Evolutionary conservation across 2,329 filamentous ascomycete genomes (phyloP).

Genomic region (Exophiala viscosa): DNA sequence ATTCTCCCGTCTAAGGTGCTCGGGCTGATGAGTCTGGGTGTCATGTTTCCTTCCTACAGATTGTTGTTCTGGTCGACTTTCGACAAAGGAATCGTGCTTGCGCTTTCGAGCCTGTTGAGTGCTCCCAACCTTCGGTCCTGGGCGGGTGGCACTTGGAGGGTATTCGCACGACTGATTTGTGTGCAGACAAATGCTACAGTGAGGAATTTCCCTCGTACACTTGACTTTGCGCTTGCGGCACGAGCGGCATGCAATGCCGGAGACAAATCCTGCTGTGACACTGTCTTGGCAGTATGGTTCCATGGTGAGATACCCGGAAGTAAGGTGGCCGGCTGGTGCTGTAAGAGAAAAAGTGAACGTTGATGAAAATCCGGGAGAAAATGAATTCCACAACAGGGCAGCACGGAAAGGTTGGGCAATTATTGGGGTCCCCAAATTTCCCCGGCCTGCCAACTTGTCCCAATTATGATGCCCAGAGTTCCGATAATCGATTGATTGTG

Average conservation of each 20-base stretch:
- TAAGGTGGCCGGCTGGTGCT: background rate
- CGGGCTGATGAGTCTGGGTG: background rate
- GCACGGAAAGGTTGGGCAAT: background rate
- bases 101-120: slow-evolving; percentile 4
- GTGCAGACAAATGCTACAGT: background rate
- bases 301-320: background rate
- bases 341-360: background rate
- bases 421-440: background rate
- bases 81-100: background rate
- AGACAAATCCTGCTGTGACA: background rate
- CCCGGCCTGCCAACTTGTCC: too few relatives aligned
- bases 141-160: slow-evolving; percentile 3
- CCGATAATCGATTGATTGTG: too few relatives aligned
- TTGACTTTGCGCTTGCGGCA: slow-evolving; percentile 10
- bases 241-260: slow-evolving; percentile 1
- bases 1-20: background rate
- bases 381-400: background rate
- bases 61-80: background rate
- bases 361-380: background rate
- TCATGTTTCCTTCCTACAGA: background rate
- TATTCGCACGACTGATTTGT: slow-evolving; percentile 10
- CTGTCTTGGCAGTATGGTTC: background rate
- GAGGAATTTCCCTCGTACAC: background rate
- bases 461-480: too few relatives aligned
- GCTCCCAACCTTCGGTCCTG: slow-evolving; percentile 24